Evolutionary conservation across 2,329 filamentous ascomycete genomes (phyloP).

Genomic region (Fusarium lyarnte): DNA sequence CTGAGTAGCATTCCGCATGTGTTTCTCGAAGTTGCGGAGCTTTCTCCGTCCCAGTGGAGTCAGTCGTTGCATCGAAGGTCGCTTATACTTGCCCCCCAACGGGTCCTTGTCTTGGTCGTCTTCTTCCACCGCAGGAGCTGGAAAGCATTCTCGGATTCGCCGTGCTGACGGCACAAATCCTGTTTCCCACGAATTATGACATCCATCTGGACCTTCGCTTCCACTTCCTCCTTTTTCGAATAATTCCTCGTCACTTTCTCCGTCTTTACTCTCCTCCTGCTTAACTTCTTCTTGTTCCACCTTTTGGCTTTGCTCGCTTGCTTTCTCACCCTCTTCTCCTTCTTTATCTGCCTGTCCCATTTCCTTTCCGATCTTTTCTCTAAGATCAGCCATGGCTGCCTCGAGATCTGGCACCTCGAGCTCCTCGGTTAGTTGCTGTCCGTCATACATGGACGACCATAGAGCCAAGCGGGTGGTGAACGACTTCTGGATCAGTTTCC

Average conservation of each 20-base stretch:
- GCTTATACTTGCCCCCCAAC: not conserved
- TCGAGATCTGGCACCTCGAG: not conserved
- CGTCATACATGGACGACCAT: not conserved
- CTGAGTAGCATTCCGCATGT: not conserved
- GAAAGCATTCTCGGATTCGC: not conserved
- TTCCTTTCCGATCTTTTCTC: not conserved
- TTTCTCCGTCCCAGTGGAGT: not conserved
- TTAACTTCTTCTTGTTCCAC: not conserved
- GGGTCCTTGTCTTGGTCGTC: not conserved
- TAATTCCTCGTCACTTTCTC: not conserved
- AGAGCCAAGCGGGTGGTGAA: not conserved
- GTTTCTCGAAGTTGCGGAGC: not conserved
- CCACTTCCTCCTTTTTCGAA: not conserved
- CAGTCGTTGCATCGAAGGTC: not conserved
- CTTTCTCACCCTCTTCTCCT: not conserved
- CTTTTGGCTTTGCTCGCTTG: not conserved
- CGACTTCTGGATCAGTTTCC: not conserved
- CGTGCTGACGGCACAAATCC: not conserved
- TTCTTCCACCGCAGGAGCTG: not conserved
- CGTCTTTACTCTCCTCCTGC: rapidly evolving
- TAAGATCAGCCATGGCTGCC: not conserved
- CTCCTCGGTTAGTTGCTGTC: not conserved
- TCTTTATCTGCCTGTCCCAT: rapidly evolving
- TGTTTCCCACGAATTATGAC: rapidly evolving
- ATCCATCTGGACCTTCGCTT: not conserved